These are phyloP conservation scores for Rhodofomes roseus DNA, from an alignment of 1,284 basidiomycete species.

Conservation along the genomic window DNA sequence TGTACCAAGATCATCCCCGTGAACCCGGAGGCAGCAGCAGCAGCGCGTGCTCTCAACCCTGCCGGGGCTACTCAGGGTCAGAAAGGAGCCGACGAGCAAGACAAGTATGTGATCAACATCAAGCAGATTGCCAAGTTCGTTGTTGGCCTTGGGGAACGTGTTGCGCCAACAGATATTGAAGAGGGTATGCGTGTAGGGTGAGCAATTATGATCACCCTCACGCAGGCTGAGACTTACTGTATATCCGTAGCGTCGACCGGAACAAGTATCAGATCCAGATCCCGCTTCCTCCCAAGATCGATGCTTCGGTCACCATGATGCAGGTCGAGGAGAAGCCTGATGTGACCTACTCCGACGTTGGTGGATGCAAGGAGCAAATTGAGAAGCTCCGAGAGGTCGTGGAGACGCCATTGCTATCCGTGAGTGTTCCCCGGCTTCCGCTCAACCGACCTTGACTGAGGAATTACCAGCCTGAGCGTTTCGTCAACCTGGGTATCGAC, in stretches of 20 bases:
- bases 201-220: conserved; percentile 27
- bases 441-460: conserved; percentile 15
- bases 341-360: conserved; percentile 97
- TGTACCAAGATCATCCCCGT: conserved; percentile 98
- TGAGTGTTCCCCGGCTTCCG: conserved; percentile 36
- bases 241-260: conserved; percentile 66
- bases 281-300: conserved; percentile 99
- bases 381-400: conserved; percentile 99
- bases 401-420: conserved; percentile 93
- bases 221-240: conserved; percentile 1
- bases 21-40: conserved; percentile 67
- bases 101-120: conserved; percentile 99
- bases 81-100: conserved; percentile 92
- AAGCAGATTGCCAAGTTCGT: conserved; percentile 99
- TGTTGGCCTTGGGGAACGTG: conserved; percentile 93
- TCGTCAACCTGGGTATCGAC: conserved; percentile 97
- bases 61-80: conserved; percentile 76
- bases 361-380: conserved; percentile 99
- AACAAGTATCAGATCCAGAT: conserved; percentile 99
- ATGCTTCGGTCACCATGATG: conserved; percentile 99
- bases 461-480: conserved; percentile 82
- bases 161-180: conserved; percentile 97
- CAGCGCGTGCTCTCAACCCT: conserved; percentile 69
- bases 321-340: conserved; percentile 99
- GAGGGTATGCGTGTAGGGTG: conserved; percentile 99